phyloP scores from a whole-genome alignment of 805 yeast genomes.

The Lachancea thermotolerans region DNA sequence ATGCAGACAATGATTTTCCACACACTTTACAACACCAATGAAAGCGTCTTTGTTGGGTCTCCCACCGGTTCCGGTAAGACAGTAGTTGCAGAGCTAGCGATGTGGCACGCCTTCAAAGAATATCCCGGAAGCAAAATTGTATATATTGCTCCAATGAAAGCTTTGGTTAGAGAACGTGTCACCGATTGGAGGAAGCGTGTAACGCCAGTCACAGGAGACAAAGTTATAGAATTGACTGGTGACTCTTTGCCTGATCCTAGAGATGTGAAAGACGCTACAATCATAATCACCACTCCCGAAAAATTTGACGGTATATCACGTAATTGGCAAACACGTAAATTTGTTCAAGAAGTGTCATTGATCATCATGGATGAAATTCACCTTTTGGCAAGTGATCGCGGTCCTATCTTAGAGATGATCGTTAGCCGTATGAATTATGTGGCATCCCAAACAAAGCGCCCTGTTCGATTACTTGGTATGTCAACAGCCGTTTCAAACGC shows the following conservation, averaged over 20 bases:
- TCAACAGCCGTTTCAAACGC: slow-evolving; percentile 93
- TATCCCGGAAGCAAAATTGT: slow-evolving; percentile 80
- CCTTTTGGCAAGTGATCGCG: slow-evolving; percentile 93
- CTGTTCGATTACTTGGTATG: slow-evolving; percentile 83
- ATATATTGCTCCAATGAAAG: slow-evolving; percentile 90
- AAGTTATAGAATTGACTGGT: slow-evolving; percentile 86
- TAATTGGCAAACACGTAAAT: slow-evolving; percentile 77
- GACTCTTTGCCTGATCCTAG: slow-evolving; percentile 85
- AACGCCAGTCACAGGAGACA: slow-evolving; percentile 85
- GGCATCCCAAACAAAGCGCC: slow-evolving; percentile 66
- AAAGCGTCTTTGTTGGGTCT: slow-evolving; percentile 87
- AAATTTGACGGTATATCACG: slow-evolving; percentile 97
- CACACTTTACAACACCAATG: slow-evolving; percentile 69
- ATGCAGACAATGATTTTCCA: slow-evolving; percentile 98
- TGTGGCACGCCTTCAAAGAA: slow-evolving; percentile 90
- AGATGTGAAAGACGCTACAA: slow-evolving; percentile 76
- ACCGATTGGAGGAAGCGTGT: slow-evolving; percentile 78
- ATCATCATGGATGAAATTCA: slow-evolving; percentile 96
- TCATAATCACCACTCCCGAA: slow-evolving; percentile 91
- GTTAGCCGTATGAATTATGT: slow-evolving; percentile 74
- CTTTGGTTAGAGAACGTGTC: slow-evolving; percentile 92
- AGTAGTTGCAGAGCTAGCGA: slow-evolving; percentile 91
- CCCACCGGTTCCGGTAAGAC: slow-evolving; percentile 99
- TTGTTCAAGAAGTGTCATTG: slow-evolving; percentile 76
- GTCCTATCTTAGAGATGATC: slow-evolving; percentile 91